Percentiles rank a stretch among this genome's conserved stretches.
Conservation (phyloP, 1,284 basidiomycete genomes). For the Porogramme epimiltina region DNA sequence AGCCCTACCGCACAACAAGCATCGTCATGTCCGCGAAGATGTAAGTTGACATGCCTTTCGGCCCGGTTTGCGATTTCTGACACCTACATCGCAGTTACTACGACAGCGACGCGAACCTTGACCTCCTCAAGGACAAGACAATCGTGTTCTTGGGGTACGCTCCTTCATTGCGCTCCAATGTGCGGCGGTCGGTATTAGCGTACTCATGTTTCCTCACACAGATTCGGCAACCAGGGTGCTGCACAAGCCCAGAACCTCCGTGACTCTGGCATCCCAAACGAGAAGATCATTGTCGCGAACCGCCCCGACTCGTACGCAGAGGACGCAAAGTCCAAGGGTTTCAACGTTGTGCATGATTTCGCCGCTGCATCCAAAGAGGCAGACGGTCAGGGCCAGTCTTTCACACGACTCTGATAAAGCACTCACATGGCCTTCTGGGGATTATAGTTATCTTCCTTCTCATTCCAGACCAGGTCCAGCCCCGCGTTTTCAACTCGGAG, state of each 20-base stretch:
- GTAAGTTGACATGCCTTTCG: constrained; percentile 29
- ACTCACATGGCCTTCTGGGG: not conserved
- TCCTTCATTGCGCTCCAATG: no score
- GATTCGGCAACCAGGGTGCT: constrained; percentile 68
- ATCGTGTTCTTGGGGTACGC: constrained; percentile 64
- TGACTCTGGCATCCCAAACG: constrained; percentile 64
- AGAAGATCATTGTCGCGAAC: constrained; percentile 61
- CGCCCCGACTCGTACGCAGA: constrained; percentile 58
- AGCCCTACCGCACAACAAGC: not conserved
- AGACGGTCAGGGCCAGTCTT: constrained; percentile 42
- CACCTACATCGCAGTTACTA: constrained; percentile 48
- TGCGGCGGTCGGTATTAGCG: not conserved
- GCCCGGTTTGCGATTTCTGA: constrained; percentile 2
- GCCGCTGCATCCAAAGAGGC: constrained; percentile 55
- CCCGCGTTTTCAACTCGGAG: constrained; percentile 57
- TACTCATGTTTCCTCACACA: constrained; percentile 23
- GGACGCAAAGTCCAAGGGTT: constrained; percentile 57
- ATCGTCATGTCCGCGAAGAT: constrained; percentile 47
- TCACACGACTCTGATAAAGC: not conserved
- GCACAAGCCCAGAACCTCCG: constrained; percentile 68
- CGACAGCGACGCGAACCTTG: constrained; percentile 59
- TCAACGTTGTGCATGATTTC: constrained; percentile 60
- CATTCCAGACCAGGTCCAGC: constrained; percentile 66
- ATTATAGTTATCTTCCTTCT: constrained; percentile 60
- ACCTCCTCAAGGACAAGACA: constrained; percentile 47